Percentiles rank a stretch among this genome's conserved stretches.
phyloP scores from a whole-genome alignment of 257 asterid genomes.

The Nyctanthes arbortristis region DNA sequence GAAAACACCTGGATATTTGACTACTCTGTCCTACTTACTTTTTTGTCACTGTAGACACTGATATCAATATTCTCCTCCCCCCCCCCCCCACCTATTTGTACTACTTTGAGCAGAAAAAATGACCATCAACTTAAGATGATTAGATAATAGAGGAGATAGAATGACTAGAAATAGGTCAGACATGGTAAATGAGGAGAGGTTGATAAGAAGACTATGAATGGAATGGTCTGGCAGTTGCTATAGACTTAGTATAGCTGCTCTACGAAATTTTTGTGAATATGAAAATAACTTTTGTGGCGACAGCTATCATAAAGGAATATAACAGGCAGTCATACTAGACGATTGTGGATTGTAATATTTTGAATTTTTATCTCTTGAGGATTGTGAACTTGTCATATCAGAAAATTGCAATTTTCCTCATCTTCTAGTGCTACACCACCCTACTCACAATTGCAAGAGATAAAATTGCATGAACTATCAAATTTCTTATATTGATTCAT shows the following conservation, averaged over 20 bases:
- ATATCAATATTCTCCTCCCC: background rate
- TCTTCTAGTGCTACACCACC: slow-evolving; percentile 4
- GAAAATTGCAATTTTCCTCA: slow-evolving; percentile 13
- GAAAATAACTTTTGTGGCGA: no score
- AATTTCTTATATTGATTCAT: no score
- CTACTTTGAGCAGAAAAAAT: background rate
- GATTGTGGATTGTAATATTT: slow-evolving; percentile 1
- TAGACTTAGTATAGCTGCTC: no score
- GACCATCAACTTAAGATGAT: no score
- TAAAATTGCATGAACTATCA: no score
- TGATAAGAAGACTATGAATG: no score
- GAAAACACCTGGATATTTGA: background rate
- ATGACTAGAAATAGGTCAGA: no score
- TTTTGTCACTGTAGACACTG: background rate
- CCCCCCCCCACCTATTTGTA: background rate
- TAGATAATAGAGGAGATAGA: no score
- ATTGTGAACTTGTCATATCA: slow-evolving; percentile 14
- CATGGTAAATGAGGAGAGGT: no score
- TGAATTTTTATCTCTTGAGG: background rate
- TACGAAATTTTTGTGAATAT: no score
- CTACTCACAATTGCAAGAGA: slow-evolving; percentile 1
- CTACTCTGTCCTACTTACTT: background rate
- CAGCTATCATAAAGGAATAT: no score
- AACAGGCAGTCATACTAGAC: background rate
- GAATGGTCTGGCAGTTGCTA: no score